These are phyloP conservation scores for Fusarium pilosicola DNA, from an alignment of 2,329 filamentous ascomycete species.

Conservation along the genomic window DNA sequence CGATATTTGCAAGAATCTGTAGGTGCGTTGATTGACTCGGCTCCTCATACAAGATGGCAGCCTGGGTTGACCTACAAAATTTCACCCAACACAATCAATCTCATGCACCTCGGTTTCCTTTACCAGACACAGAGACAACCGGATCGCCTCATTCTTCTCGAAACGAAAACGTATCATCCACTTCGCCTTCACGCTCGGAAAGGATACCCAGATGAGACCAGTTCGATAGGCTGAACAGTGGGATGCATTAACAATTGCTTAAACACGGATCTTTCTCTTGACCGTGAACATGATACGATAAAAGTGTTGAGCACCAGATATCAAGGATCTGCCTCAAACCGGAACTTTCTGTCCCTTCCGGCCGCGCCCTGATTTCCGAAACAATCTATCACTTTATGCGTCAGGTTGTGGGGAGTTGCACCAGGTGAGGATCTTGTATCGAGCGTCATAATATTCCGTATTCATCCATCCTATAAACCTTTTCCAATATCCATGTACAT, in stretches of 20 bases:
- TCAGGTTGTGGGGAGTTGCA: neutral
- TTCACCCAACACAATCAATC: neutral
- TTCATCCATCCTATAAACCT: conserved; percentile 12
- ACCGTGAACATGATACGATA: conserved; percentile 10
- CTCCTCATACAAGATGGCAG: neutral
- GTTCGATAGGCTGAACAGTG: conserved; percentile 4
- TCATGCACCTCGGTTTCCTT: neutral
- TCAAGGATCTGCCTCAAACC: conserved; percentile 1
- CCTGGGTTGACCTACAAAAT: neutral
- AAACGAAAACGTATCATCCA: neutral
- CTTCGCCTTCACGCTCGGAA: conserved; percentile 20
- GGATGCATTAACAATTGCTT: conserved; percentile 4
- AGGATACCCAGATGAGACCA: conserved; percentile 7
- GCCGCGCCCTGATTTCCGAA: conserved; percentile 14
- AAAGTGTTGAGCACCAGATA: neutral
- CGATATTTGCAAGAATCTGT: conserved; percentile 5
- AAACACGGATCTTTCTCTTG: conserved; percentile 21
- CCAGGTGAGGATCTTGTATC: neutral
- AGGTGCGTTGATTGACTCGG: neutral
- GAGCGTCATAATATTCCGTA: neutral
- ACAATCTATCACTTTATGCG: conserved; percentile 1
- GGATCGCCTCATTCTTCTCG: conserved; percentile 1
- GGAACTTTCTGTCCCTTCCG: conserved; percentile 1
- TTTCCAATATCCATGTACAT: conserved; percentile 13
- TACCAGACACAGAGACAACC: neutral